These are phyloP conservation scores for Claviceps fusiformis DNA, from an alignment of 2,329 filamentous ascomycete genomes.

Conservation along the genomic window DNA sequence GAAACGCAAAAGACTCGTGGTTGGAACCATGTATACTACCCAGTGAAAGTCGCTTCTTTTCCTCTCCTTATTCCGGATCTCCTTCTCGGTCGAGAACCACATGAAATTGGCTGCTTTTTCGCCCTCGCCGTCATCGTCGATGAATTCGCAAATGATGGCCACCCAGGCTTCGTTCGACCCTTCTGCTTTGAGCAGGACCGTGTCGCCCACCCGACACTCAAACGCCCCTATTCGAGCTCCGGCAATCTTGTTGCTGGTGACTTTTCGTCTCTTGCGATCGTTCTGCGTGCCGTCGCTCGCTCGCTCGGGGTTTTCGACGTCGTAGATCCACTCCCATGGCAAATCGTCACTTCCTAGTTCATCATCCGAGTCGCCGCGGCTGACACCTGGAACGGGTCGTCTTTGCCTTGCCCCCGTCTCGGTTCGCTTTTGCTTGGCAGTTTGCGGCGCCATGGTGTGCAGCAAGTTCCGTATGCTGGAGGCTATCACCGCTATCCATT, in stretches of 20 bases:
- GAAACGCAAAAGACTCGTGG: too few species aligned
- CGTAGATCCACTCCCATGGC: constrained; percentile 72
- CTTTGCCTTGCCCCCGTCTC: constrained; percentile 10
- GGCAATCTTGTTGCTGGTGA: constrained; percentile 42
- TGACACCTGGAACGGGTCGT: constrained; percentile 35
- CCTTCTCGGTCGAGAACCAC: constrained; percentile 90
- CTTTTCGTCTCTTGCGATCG: constrained; percentile 23
- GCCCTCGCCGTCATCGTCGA: constrained; percentile 50
- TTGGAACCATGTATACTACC: constrained; percentile 28
- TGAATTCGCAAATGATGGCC: constrained; percentile 73
- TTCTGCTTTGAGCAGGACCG: constrained; percentile 76
- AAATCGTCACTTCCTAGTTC: constrained; percentile 62
- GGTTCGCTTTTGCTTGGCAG: constrained; percentile 7
- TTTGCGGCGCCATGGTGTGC: constrained; percentile 14
- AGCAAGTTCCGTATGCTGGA: neutral
- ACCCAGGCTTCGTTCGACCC: constrained; percentile 84
- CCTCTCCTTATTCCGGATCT: constrained; percentile 71
- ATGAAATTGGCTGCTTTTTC: constrained; percentile 77
- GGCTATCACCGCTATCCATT: constrained; percentile 1
- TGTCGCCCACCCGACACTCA: constrained; percentile 68
- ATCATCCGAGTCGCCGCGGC: constrained; percentile 74
- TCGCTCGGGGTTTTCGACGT: constrained; percentile 18
- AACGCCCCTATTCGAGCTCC: constrained; percentile 76
- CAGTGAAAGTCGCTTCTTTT: constrained; percentile 68
- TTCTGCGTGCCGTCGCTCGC: constrained; percentile 14